phyloP scores from a whole-genome alignment of 208 protist species.

The Wallacemonas sp. region DNA sequence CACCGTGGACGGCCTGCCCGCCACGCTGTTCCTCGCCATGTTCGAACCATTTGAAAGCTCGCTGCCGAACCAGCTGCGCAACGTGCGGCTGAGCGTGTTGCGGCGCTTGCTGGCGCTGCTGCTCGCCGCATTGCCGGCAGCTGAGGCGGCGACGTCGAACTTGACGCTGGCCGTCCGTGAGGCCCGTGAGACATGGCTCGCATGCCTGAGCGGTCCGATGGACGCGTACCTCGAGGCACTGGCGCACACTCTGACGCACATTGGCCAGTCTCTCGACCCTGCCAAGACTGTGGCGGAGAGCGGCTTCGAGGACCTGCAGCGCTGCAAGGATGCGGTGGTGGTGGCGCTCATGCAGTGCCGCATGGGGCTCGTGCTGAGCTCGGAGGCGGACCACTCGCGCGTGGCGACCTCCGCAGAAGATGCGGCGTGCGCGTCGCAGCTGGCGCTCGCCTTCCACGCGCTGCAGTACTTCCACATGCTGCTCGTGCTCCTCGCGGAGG shows the following conservation, averaged over 20 bases:
- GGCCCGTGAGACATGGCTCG: constrained; percentile 20
- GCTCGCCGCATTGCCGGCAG: constrained; percentile 35
- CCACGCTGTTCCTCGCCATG: constrained; percentile 20
- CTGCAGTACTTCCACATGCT: constrained; percentile 43
- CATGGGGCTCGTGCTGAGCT: neutral
- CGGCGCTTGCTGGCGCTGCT: constrained; percentile 41
- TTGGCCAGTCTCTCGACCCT: constrained; percentile 27
- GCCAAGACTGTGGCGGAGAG: constrained; percentile 13
- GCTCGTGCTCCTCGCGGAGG: constrained; percentile 38
- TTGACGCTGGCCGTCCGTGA: constrained; percentile 22
- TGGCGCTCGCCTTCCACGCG: constrained; percentile 26
- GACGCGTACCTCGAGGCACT: constrained; percentile 41
- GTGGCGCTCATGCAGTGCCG: constrained; percentile 13
- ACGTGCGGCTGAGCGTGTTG: constrained; percentile 41
- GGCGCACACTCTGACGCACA: constrained; percentile 14
- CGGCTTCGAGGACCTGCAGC: constrained; percentile 25
- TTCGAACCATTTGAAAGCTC: constrained; percentile 36
- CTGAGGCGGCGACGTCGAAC: constrained; percentile 29
- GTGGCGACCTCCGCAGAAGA: too few species aligned
- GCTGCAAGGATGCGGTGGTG: constrained; percentile 28
- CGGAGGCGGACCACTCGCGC: too few species aligned
- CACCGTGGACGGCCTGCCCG: constrained; percentile 15
- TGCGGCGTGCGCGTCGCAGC: neutral
- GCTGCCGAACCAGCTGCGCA: constrained; percentile 46
- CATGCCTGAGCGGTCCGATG: constrained; percentile 27